Evolutionary conservation across 495 filamentous ascomycete species (phyloP).

Genomic region (Sordaria brevicollis): DNA sequence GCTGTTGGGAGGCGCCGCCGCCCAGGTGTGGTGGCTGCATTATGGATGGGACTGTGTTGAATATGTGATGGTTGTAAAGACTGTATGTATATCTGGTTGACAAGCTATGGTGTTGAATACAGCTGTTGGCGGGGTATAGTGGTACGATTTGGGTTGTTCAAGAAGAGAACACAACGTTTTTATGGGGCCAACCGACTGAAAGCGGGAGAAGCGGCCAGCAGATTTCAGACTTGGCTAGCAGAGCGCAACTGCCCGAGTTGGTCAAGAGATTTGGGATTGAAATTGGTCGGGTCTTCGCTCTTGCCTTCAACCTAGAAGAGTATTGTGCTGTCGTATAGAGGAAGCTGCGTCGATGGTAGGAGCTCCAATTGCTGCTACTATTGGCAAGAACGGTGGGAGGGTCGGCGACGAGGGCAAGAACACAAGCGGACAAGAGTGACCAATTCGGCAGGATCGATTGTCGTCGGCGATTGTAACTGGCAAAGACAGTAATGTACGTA

Average conservation of each 20-base stretch:
- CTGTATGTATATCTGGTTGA: neutral
- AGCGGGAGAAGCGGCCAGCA: neutral
- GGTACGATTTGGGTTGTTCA: neutral
- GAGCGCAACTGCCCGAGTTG: neutral
- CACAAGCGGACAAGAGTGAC: neutral
- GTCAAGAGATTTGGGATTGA: neutral
- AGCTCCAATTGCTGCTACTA: neutral
- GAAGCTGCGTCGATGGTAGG: neutral
- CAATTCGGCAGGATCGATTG: neutral
- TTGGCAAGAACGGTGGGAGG: too few relatives aligned
- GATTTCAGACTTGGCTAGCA: neutral
- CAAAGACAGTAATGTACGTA: neutral
- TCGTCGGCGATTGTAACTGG: neutral
- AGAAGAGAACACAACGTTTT: neutral
- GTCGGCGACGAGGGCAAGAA: neutral
- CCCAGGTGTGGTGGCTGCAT: conserved; percentile 20
- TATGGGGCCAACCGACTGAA: neutral
- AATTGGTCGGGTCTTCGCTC: too few relatives aligned
- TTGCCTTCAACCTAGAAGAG: too few relatives aligned
- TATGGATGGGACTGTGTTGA: neutral
- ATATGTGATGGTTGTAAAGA: neutral
- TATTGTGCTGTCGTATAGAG: neutral
- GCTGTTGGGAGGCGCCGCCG: conserved; percentile 14
- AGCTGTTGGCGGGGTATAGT: neutral
- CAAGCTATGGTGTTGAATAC: neutral